These are phyloP conservation scores for Trichoderma harzianum DNA, from an alignment of 2,329 filamentous ascomycete species.

Conservation along the genomic window DNA sequence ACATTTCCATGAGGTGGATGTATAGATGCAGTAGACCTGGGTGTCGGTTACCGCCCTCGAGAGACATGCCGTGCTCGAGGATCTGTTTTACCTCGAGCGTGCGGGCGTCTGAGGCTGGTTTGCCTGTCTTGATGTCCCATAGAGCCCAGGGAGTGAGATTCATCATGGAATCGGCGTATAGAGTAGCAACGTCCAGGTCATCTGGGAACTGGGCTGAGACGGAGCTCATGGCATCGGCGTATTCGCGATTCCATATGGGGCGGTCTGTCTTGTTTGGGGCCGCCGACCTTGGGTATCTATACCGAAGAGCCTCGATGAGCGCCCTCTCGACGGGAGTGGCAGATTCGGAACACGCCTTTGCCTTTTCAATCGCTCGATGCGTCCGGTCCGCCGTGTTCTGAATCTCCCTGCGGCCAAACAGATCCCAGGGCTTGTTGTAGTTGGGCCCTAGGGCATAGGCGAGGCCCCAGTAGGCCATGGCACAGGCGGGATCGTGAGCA, in stretches of 20 bases:
- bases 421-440: slow-evolving; percentile 72
- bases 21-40: slow-evolving; percentile 72
- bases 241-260: slow-evolving; percentile 36
- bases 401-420: slow-evolving; percentile 63
- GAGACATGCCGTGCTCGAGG: slow-evolving; percentile 47
- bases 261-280: slow-evolving; percentile 45
- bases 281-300: slow-evolving; percentile 55
- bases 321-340: slow-evolving; percentile 50
- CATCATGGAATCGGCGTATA: slow-evolving; percentile 45
- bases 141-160: slow-evolving; percentile 47
- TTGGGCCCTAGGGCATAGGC: slow-evolving; percentile 73
- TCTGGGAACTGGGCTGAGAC: slow-evolving; percentile 37
- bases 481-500: slow-evolving; percentile 49
- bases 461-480: slow-evolving; percentile 67
- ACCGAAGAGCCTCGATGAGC: slow-evolving; percentile 59
- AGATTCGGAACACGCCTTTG: slow-evolving; percentile 23
- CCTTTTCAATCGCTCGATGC: slow-evolving; percentile 30
- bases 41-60: slow-evolving; percentile 45
- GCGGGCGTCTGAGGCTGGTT: slow-evolving; percentile 31
- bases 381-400: slow-evolving; percentile 42
- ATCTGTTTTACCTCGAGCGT: slow-evolving; percentile 34
- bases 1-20: slow-evolving; percentile 79
- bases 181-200: slow-evolving; percentile 38
- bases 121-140: slow-evolving; percentile 39
- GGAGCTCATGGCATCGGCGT: slow-evolving; percentile 38